Evolutionary conservation across 2,329 filamentous ascomycete species (phyloP).

Genomic region (Epichloe scottii): DNA sequence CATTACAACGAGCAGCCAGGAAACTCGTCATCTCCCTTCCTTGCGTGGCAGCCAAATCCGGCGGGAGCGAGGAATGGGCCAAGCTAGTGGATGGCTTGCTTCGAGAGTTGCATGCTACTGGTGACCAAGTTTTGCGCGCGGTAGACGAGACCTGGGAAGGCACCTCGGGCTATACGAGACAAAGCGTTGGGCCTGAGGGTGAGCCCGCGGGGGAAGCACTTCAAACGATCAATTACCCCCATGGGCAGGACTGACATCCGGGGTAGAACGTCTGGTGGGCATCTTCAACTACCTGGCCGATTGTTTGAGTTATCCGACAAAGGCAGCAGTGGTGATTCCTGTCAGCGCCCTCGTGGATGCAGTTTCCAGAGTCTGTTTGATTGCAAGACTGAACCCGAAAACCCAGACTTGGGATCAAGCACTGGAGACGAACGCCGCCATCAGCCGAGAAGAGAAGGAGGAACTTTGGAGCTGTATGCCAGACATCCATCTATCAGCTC

Average conservation of each 20-base stretch:
- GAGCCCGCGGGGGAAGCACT: slow-evolving; percentile 35
- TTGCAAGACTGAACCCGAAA: slow-evolving; percentile 40
- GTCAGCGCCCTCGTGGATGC: slow-evolving; percentile 57
- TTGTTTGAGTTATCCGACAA: slow-evolving; percentile 52
- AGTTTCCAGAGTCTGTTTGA: slow-evolving; percentile 54
- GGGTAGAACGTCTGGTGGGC: slow-evolving; percentile 54
- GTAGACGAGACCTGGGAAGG: slow-evolving; percentile 76
- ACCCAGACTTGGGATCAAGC: slow-evolving; percentile 34
- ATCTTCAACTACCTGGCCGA: slow-evolving; percentile 53
- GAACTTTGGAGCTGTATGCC: slow-evolving; percentile 64
- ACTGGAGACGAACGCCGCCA: slow-evolving; percentile 56
- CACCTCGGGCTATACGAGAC: slow-evolving; percentile 34
- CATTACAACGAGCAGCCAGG: slow-evolving; percentile 45
- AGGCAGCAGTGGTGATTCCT: slow-evolving; percentile 52
- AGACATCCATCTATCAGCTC: slow-evolving; percentile 57
- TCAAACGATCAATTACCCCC: slow-evolving; percentile 40
- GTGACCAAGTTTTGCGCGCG: slow-evolving; percentile 66
- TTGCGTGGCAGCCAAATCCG: slow-evolving; percentile 70
- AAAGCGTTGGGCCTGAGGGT: slow-evolving; percentile 30
- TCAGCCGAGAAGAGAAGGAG: slow-evolving; percentile 71
- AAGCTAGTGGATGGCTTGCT: slow-evolving; percentile 51
- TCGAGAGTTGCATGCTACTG: slow-evolving; percentile 53
- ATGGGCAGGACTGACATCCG: slow-evolving; percentile 67
- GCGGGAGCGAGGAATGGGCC: slow-evolving; percentile 65
- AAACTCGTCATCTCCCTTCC: slow-evolving; percentile 59